Base-by-base conservation (phyloP, 2,329 filamentous ascomycete species). In the Pseudodiploospora longispora region DNA sequence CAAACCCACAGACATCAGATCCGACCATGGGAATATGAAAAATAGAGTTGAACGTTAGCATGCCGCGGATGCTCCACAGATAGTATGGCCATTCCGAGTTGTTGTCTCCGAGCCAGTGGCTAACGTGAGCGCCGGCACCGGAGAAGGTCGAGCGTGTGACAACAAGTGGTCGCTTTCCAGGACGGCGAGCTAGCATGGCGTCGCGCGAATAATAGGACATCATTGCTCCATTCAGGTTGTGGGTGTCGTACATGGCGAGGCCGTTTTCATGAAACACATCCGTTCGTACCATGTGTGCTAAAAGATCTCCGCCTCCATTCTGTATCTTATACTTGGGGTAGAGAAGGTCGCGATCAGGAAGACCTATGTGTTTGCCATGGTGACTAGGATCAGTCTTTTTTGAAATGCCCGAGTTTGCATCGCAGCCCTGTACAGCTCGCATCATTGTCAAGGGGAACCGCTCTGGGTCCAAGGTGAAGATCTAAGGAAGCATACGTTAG, bases 141-240 rank as follows among this genome's bases (percentile, higher is more conserved):
- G 83, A 80, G 55, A 86, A 90, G 0, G 85, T 90, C 19, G 80
- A 84, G 27, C 86, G 79, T 0, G 85, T 87, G 52, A 91, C 85
- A 39, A 90, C 70, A 47, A 90, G 59, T 1, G 86, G 84, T 0
- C 85, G 76, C 5, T 79, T 64, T 1, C 61, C 59, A 0, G 85
- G 83, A 0, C 83, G 76, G 6, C 85, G 76, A 9, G 68, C 62
- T 6, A 79, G 61, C 83, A 90, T 85, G 2, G 85, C 80, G 9
- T 72, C 62, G 42, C 78, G 74, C 0, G 82, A 85, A 4, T 76
- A 67, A 12, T 70, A 64, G 1, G 81, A 83, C 85, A 89, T 90
- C 80, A 87, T 81, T 6, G 77, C 76, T 1, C 86, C 86, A 59
- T 86, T 88, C 1, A 89, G 62, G 53, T 89, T 89, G 60, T 90